phyloP scores from a whole-genome alignment of 495 filamentous ascomycete genomes.

The Podospora pseudocomata region DNA sequence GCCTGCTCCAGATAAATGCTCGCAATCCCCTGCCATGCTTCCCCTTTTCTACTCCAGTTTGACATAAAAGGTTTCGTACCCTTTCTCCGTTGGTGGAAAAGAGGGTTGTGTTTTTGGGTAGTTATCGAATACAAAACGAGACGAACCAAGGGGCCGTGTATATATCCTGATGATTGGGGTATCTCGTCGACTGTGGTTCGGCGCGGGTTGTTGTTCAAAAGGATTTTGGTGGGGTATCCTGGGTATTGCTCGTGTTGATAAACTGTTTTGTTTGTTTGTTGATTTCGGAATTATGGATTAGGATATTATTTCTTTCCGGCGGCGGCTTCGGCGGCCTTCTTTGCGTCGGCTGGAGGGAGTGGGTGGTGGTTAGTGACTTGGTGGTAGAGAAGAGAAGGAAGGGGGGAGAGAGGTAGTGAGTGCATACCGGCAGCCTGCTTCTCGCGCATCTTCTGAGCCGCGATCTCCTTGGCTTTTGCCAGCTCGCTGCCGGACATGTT shows the following conservation, averaged over 20 bases:
- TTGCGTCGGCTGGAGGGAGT: slow-evolving; percentile 46
- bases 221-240: background rate
- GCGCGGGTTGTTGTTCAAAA: background rate
- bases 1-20: background rate
- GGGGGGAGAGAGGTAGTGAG: slow-evolving; percentile 5
- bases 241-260: background rate
- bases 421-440: slow-evolving; percentile 80
- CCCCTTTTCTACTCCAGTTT: background rate
- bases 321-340: slow-evolving; percentile 39
- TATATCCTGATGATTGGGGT: background rate
- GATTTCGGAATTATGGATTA: background rate
- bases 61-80: background rate
- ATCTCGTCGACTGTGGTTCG: background rate
- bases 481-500: slow-evolving; percentile 65
- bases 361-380: background rate
- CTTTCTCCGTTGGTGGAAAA: background rate
- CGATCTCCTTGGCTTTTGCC: slow-evolving; percentile 67
- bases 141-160: background rate
- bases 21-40: background rate
- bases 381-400: background rate
- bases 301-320: background rate
- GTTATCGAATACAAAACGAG: background rate
- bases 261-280: background rate
- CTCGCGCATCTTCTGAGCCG: slow-evolving; percentile 79
- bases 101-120: background rate